These are phyloP conservation scores for Globisporangium irregulare DNA, from an alignment of 352 stramenopile species.

Conservation along the genomic window DNA sequence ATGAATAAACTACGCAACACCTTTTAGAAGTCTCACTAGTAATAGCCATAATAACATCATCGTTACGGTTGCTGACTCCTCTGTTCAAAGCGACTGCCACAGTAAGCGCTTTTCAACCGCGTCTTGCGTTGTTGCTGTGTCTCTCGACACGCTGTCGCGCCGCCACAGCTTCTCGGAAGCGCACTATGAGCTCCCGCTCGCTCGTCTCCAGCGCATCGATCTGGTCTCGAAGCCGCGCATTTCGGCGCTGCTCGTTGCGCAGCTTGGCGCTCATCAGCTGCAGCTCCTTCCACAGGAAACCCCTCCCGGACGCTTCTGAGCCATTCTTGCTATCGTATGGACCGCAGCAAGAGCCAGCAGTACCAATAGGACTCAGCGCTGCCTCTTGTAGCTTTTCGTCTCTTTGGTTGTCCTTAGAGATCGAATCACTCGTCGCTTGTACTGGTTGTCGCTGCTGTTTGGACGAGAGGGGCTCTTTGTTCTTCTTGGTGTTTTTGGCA, in stretches of 20 bases:
- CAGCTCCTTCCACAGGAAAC: constrained; percentile 11
- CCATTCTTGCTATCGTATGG: not conserved
- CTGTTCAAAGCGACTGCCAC: not conserved
- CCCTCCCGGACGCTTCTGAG: not conserved
- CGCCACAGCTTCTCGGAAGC: constrained; percentile 11
- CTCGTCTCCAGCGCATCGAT: constrained; percentile 14
- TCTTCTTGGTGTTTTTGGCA: not conserved
- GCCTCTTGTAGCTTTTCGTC: not conserved
- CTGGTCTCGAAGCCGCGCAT: constrained; percentile 6
- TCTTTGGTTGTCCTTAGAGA: not conserved
- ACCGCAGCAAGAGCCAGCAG: too few species aligned
- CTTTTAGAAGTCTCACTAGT: not conserved
- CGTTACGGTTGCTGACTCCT: not conserved
- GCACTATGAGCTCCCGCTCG: constrained; percentile 7
- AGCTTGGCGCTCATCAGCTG: constrained; percentile 11
- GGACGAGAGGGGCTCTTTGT: not conserved
- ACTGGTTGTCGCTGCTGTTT: not conserved
- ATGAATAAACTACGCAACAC: not conserved
- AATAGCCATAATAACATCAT: not conserved
- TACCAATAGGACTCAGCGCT: not conserved
- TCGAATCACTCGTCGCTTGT: not conserved
- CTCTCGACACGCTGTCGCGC: constrained; percentile 12
- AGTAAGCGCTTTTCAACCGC: not conserved
- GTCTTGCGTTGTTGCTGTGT: constrained; percentile 2
- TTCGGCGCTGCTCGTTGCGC: not conserved